A percentile compares a stretch with the other conserved stretches of the same genome.
These are phyloP conservation scores for Xylariaceae sp. DNA, from an alignment of 2,329 filamentous ascomycete genomes.

Conservation along the genomic window DNA sequence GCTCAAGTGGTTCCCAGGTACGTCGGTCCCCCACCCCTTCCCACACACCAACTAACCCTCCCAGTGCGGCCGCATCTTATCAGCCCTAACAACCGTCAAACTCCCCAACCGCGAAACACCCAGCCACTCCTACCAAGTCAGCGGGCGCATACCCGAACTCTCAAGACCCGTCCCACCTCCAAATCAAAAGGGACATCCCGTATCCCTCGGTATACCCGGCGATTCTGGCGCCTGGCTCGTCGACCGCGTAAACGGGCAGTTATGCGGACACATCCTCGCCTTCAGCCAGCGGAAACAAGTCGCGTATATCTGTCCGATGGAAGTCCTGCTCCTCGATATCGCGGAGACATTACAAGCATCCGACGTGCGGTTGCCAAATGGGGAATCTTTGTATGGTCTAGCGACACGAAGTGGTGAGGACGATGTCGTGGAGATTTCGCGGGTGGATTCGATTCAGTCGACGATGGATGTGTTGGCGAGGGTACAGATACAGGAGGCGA, in stretches of 20 bases:
- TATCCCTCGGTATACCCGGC: slow-evolving; percentile 65
- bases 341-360: slow-evolving; percentile 67
- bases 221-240: slow-evolving; percentile 94
- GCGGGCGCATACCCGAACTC: slow-evolving; percentile 34
- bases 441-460: slow-evolving; percentile 17
- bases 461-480: background rate
- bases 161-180: slow-evolving; percentile 16
- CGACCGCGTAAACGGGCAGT: slow-evolving; percentile 67
- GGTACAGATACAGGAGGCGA: slow-evolving; percentile 10
- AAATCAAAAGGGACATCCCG: slow-evolving; percentile 18
- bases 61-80: slow-evolving; percentile 68
- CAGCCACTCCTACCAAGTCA: slow-evolving; percentile 63
- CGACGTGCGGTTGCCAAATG: slow-evolving; percentile 66
- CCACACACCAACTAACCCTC: background rate
- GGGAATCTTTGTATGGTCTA: slow-evolving; percentile 38
- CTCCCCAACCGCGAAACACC: slow-evolving; percentile 79
- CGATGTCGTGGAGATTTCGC: slow-evolving; percentile 29
- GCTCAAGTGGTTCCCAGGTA: slow-evolving; percentile 69
- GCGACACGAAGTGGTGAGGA: slow-evolving; percentile 26
- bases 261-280: slow-evolving; percentile 86
- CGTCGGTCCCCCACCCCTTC: background rate
- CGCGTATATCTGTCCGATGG: slow-evolving; percentile 94
- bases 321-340: slow-evolving; percentile 81
- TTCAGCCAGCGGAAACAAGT: slow-evolving; percentile 76
- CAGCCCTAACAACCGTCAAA: slow-evolving; percentile 76